Evolutionary conservation across 1,284 basidiomycete species (phyloP), one percentile per base, ranked within the genome.

Genomic region (Thelephora terrestris): DNA sequence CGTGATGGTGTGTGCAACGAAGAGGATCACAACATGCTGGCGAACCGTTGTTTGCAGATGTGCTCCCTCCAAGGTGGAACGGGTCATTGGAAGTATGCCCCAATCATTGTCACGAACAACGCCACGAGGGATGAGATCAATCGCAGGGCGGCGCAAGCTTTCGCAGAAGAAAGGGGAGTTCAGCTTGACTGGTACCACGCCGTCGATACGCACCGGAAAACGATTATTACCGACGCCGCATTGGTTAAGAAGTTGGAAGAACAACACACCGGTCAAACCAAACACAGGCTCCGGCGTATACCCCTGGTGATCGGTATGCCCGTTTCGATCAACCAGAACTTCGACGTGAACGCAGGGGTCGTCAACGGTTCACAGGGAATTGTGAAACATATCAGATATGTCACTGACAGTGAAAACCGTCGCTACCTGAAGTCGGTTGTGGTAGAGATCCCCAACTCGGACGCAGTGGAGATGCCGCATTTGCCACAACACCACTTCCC

Each of bases 241-340:
- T n/a, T n/a, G 47, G 1, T 58, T 53, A 1, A 21, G 39, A 55
- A 32, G 48, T 51, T 1, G 52, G 53, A 2, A 14, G 34, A 42
- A 52, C 50, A 5, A 21, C 39, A 1, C 49, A 51, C 14, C 29
- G 44, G 21, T 25, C 51, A n/a, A n/a, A n/a, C n/a, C n/a, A n/a
- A n/a, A n/a, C n/a, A n/a, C n/a, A n/a, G n/a, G n/a, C n/a, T n/a
- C 7, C 44, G 47, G 5, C 4, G 12, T 12, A 4, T 55, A 2
- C 55, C 54, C 3, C 48, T 57, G 1, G 50, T 55, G 4, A 34
- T 43, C 5, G 54, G 54, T 7, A 57, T 57, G 55, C 55, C 55
- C 3, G 54, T 57, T 1, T 45, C 52, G 6, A 18, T 57, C 1
- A 39, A 47, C 5, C 45, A 53, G 29, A 57, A 57, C 25, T 54